A percentile compares a stretch with the other conserved stretches of the same genome.
phyloP scores from a whole-genome alignment of 352 stramenopile species.

The Globisporangium nodosum region DNA sequence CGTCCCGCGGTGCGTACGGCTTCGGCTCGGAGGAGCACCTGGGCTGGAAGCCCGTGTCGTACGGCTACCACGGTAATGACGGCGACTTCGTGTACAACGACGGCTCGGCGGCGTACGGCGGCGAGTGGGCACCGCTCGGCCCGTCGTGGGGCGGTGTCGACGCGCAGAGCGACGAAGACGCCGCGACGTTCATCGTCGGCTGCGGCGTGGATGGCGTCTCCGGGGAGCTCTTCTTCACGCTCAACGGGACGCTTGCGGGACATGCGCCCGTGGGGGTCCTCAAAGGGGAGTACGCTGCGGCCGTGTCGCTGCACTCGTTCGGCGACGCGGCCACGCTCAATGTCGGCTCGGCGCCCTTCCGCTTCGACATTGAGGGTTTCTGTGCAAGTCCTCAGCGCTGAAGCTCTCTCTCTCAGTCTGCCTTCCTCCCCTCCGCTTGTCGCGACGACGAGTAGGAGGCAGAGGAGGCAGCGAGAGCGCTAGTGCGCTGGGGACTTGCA shows the following conservation, averaged over 20 bases:
- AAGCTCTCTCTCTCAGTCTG: background rate
- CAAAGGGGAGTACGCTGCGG: constrained; percentile 58
- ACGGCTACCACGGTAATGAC: constrained; percentile 84
- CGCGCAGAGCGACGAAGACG: constrained; percentile 18
- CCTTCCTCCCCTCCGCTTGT: too few relatives aligned
- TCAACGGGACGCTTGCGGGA: constrained; percentile 67
- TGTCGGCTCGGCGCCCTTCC: constrained; percentile 59
- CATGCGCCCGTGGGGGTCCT: constrained; percentile 32
- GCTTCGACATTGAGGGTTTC: constrained; percentile 84
- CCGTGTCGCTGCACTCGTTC: constrained; percentile 77
- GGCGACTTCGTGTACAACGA: constrained; percentile 84
- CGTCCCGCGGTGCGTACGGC: constrained; percentile 56
- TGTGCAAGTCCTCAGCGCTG: constrained; percentile 78
- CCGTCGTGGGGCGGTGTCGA: constrained; percentile 53
- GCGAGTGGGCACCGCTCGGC: constrained; percentile 64
- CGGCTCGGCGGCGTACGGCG: constrained; percentile 57
- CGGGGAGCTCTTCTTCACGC: constrained; percentile 70
- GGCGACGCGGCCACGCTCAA: constrained; percentile 69
- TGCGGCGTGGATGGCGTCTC: constrained; percentile 63
- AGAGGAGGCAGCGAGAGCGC: background rate
- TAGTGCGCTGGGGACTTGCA: constrained; percentile 39
- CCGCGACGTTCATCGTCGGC: constrained; percentile 46
- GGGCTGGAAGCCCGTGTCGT: constrained; percentile 76
- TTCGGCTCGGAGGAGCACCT: constrained; percentile 81
- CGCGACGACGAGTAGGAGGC: background rate